Conservation (phyloP, 2,329 filamentous ascomycete genomes). For the Xylaria multiplex region DNA sequence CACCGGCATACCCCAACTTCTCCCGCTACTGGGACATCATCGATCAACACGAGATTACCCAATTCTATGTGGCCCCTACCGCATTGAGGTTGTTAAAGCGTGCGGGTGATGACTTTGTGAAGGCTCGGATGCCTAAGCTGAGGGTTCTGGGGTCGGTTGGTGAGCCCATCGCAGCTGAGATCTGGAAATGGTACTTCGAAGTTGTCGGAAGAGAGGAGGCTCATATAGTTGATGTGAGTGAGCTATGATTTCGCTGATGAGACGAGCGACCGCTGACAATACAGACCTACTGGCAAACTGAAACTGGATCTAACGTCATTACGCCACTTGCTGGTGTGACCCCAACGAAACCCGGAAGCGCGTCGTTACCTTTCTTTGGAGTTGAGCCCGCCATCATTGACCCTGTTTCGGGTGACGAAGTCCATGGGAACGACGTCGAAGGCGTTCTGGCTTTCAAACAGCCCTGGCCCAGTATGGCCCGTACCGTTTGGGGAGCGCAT, state of each 20-base stretch:
- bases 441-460: conserved; percentile 97
- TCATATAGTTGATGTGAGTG: conserved; percentile 93
- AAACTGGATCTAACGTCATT: conserved; percentile 97
- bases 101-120: conserved; percentile 91
- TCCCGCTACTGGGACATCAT: conserved; percentile 99
- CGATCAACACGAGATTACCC: conserved; percentile 91
- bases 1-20: conserved; percentile 96
- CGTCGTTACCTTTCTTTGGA: conserved; percentile 96
- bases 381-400: conserved; percentile 98
- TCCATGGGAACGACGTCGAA: conserved; percentile 95
- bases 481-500: conserved; percentile 97
- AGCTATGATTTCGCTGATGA: conserved; percentile 54
- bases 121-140: conserved; percentile 87
- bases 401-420: conserved; percentile 91
- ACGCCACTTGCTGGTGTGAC: conserved; percentile 92
- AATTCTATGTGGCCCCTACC: conserved; percentile 98
- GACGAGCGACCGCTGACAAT: conserved; percentile 34
- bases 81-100: conserved; percentile 93
- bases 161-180: conserved; percentile 95
- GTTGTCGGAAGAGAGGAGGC: conserved; percentile 91
- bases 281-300: conserved; percentile 99
- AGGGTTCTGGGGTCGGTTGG: conserved; percentile 93
- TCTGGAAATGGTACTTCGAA: conserved; percentile 99
- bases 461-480: conserved; percentile 97
- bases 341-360: conserved; percentile 95